Evolutionary conservation across 208 protist genomes (phyloP), one percentile per base, ranked within the genome.

Genomic region (Blastocrithidia nonstop): DNA sequence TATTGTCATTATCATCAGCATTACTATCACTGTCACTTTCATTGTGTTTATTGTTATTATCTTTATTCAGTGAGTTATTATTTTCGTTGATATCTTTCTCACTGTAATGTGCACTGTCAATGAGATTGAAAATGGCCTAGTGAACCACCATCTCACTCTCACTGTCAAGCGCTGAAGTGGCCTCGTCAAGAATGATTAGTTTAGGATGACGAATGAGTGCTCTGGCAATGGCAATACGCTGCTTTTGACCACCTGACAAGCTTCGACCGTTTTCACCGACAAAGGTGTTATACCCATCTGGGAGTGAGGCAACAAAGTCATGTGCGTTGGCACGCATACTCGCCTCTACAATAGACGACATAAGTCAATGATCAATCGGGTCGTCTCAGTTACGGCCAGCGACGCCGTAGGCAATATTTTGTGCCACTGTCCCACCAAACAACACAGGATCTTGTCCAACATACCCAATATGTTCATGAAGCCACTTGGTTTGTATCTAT

Each of bases 201-300:
- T 76, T 61, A 28, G 94, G 87, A 40, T 82, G 51, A 8, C 80
- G 76, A 45, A 87, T 43, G 4, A 97, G 54, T 15, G 80, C 83
- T 23, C 94, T 65, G 2, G 88, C 89, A 60, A 97, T 95, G 19
- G 84, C 82, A 36, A 97, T 88, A 37, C 90, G 80, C 61, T 97
- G 92, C 64, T 89, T 91, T 68, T 97, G 88, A 1, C 90, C 92
- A 13, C 88, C 92, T 4, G 74, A 89, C 7, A 97, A 66, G 28
- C 61, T 71, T n/a, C 73, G 61, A 20, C 88, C 89, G 41, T 62
- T 57, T 57, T 94, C 90, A 20, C 87, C 90, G 5, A 95, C 85
- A 38, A 69, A 77, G 2, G 87, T 94, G 32, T 91, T 71, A 57
- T 95, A 96, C 20, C 74, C 77, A 31, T 96, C 50, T 4, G 84